Evolutionary conservation across 352 stramenopile species (phyloP).

Genomic region (Phytophthora megakarya): DNA sequence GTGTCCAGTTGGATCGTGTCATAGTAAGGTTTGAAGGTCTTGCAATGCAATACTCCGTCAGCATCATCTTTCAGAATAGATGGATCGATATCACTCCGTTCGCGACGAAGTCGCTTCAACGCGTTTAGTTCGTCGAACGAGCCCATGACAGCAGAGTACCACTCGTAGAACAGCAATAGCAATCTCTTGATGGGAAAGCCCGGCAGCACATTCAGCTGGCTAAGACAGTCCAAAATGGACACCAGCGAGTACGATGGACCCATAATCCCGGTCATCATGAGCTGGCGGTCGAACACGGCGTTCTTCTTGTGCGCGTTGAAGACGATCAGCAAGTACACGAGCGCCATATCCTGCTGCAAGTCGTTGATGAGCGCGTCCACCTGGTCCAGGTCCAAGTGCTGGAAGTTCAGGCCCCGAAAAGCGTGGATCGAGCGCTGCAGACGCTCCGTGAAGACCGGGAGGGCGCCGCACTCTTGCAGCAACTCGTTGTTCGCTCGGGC

Average conservation of each 20-base stretch:
- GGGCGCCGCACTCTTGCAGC: conserved; percentile 71
- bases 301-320: conserved; percentile 76
- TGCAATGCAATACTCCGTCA: conserved; percentile 58
- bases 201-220: conserved; percentile 69
- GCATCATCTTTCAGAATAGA: conserved; percentile 57
- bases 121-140: conserved; percentile 53
- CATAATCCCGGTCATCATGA: conserved; percentile 67
- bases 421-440: conserved; percentile 68
- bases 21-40: conserved; percentile 67
- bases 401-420: conserved; percentile 74
- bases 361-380: conserved; percentile 67
- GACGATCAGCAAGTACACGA: conserved; percentile 78
- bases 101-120: conserved; percentile 57
- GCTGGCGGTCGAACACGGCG: conserved; percentile 66
- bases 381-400: conserved; percentile 71
- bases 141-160: conserved; percentile 64
- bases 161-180: conserved; percentile 74
- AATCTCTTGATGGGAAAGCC: conserved; percentile 83
- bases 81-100: conserved; percentile 44
- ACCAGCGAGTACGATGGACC: conserved; percentile 62
- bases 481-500: conserved; percentile 71
- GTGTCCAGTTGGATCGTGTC: conserved; percentile 54
- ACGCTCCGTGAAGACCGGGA: conserved; percentile 67
- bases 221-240: conserved; percentile 75
- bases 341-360: conserved; percentile 78